These are phyloP conservation scores for Globisporangium middletonii DNA, from an alignment of 352 stramenopile species.

Conservation along the genomic window DNA sequence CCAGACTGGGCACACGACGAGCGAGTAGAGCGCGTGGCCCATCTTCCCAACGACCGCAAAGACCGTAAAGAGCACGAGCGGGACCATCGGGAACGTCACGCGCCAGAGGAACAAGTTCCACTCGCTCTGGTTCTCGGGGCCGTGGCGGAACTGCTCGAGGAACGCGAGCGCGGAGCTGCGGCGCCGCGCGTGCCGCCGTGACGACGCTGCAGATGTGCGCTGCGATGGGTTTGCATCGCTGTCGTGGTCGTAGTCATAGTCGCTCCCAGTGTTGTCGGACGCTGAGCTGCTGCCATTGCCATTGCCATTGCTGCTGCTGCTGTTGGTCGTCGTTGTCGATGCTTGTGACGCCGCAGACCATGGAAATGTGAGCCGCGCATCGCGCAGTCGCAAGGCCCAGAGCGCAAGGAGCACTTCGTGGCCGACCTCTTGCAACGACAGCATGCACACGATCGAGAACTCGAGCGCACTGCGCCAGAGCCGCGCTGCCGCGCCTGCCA, in stretches of 20 bases:
- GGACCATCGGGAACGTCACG: slow-evolving; percentile 72
- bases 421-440: slow-evolving; percentile 13
- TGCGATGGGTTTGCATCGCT: not conserved
- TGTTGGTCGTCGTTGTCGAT: too few relatives aligned
- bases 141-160: slow-evolving; percentile 67
- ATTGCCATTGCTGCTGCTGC: not conserved
- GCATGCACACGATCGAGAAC: slow-evolving; percentile 12
- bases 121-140: slow-evolving; percentile 68
- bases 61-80: slow-evolving; percentile 69
- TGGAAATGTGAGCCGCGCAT: slow-evolving; percentile 2
- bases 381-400: slow-evolving; percentile 7
- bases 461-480: slow-evolving; percentile 23
- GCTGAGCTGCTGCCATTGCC: not conserved
- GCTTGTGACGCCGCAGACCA: too few relatives aligned
- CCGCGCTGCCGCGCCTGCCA: slow-evolving; percentile 4
- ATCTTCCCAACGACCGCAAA: slow-evolving; percentile 58
- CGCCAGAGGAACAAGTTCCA: slow-evolving; percentile 80
- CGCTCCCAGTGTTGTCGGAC: not conserved
- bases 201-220: slow-evolving; percentile 3
- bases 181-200: not conserved
- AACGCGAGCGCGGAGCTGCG: slow-evolving; percentile 33
- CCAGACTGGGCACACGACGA: slow-evolving; percentile 68
- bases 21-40: slow-evolving; percentile 57
- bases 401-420: slow-evolving; percentile 12
- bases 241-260: not conserved